Percentiles rank a stretch among this genome's conserved stretches.
These are phyloP conservation scores for Talaromyces thailandensis DNA, from an alignment of 495 filamentous ascomycete species.

Conservation along the genomic window DNA sequence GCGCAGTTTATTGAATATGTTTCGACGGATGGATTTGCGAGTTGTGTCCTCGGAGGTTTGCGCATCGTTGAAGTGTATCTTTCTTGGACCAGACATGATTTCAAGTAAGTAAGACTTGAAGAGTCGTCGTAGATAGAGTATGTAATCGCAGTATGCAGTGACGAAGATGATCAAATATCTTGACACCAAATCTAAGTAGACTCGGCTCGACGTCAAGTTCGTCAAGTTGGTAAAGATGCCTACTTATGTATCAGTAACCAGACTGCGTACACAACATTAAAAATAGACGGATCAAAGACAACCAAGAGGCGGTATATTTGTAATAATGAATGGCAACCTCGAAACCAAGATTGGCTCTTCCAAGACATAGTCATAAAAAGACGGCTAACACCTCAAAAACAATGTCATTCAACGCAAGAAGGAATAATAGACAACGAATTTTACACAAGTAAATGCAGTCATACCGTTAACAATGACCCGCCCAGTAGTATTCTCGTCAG, in stretches of 20 bases:
- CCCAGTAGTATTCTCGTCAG: background rate
- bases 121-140: background rate
- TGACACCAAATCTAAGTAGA: background rate
- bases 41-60: conserved; percentile 3
- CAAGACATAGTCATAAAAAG: background rate
- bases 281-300: background rate
- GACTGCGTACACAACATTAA: no score
- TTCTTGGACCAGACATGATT: background rate
- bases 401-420: background rate
- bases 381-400: background rate
- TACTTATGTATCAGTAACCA: background rate
- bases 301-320: background rate
- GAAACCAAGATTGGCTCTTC: background rate
- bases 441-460: background rate
- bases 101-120: background rate
- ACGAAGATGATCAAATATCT: background rate
- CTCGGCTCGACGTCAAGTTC: background rate
- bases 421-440: background rate
- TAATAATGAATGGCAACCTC: background rate
- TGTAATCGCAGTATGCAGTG: background rate
- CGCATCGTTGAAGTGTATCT: background rate
- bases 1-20: conserved; percentile 38
- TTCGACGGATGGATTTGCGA: conserved; percentile 25
- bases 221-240: background rate
- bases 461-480: background rate